Evolutionary conservation across 139 green algal species (phyloP).

Genomic region (Picocystis salinarum): DNA sequence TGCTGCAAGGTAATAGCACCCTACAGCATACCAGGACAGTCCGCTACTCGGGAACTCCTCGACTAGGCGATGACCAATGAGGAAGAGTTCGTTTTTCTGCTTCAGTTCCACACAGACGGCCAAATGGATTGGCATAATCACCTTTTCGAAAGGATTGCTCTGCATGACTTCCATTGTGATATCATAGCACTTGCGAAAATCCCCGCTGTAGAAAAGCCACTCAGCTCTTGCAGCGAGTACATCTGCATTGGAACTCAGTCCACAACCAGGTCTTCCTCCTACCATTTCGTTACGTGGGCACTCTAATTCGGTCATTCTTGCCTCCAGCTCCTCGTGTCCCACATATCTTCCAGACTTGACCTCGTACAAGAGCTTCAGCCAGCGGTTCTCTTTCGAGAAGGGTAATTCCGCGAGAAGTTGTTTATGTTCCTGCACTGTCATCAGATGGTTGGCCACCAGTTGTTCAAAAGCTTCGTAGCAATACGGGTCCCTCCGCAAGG

Average conservation of each 20-base stretch:
- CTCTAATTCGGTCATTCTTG: not conserved
- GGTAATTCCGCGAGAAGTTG: slow-evolving; percentile 33
- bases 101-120: slow-evolving; percentile 53
- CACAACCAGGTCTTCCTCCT: slow-evolving; percentile 21
- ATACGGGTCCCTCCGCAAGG: slow-evolving; percentile 62
- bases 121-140: slow-evolving; percentile 48
- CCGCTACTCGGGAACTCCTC: slow-evolving; percentile 58
- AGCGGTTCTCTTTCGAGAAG: slow-evolving; percentile 32
- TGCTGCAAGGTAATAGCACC: slow-evolving; percentile 73
- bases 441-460: slow-evolving; percentile 70
- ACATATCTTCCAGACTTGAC: slow-evolving; percentile 6
- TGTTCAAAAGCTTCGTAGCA: slow-evolving; percentile 80
- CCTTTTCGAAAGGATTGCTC: slow-evolving; percentile 11
- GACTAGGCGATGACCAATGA: slow-evolving; percentile 46
- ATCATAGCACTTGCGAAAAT: no score
- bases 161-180: no score
- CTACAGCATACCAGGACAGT: slow-evolving; percentile 77
- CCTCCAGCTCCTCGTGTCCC: not conserved
- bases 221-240: slow-evolving; percentile 49
- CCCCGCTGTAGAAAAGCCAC: slow-evolving; percentile 45
- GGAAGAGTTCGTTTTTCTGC: slow-evolving; percentile 77
- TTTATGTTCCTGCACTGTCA: slow-evolving; percentile 56
- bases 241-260: slow-evolving; percentile 39
- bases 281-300: not conserved
- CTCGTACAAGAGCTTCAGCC: slow-evolving; percentile 60